Percentiles rank a stretch among this genome's conserved stretches.
Evolutionary conservation across 306 rosid genomes (phyloP).

Genomic region (Fagus sylvatica): DNA sequence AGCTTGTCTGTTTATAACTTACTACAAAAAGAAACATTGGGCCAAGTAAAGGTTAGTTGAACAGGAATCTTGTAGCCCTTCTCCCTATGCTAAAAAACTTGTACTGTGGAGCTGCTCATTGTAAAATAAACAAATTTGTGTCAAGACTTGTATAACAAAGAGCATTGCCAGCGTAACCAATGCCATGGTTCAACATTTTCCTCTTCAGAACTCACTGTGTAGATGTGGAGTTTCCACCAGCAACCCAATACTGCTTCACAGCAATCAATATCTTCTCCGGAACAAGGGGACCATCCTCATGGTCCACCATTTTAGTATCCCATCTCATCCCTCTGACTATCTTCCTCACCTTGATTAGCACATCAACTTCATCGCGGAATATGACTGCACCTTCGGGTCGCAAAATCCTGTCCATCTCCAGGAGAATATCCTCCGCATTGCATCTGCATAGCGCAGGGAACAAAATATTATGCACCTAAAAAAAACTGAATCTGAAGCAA

Average conservation of each 20-base stretch:
- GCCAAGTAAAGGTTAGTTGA: constrained; percentile 14
- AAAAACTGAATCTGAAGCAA: background rate
- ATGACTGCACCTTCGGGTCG: constrained; percentile 93
- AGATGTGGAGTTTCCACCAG: constrained; percentile 66
- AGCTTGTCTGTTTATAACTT: constrained; percentile 31
- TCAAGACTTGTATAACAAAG: constrained; percentile 25
- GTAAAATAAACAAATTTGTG: constrained; percentile 31
- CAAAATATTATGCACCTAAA: background rate
- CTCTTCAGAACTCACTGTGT: constrained; percentile 32
- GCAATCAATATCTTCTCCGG: constrained; percentile 87
- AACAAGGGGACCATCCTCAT: constrained; percentile 93
- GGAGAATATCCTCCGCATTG: constrained; percentile 76
- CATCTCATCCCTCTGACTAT: constrained; percentile 84
- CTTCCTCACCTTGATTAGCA: constrained; percentile 72
- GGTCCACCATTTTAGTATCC: constrained; percentile 92
- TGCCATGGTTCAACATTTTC: constrained; percentile 8
- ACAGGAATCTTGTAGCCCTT: constrained; percentile 26
- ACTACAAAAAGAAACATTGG: constrained; percentile 17
- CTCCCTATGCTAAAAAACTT: constrained; percentile 15
- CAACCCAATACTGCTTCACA: constrained; percentile 94
- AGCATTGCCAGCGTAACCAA: constrained; percentile 20
- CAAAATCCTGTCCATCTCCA: constrained; percentile 94
- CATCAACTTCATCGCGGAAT: constrained; percentile 82
- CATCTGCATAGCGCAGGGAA: constrained; percentile 51
- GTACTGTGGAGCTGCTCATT: constrained; percentile 37